Conservation (phyloP, 768 basidiomycete genomes). For the Mycena vulgaris region DNA sequence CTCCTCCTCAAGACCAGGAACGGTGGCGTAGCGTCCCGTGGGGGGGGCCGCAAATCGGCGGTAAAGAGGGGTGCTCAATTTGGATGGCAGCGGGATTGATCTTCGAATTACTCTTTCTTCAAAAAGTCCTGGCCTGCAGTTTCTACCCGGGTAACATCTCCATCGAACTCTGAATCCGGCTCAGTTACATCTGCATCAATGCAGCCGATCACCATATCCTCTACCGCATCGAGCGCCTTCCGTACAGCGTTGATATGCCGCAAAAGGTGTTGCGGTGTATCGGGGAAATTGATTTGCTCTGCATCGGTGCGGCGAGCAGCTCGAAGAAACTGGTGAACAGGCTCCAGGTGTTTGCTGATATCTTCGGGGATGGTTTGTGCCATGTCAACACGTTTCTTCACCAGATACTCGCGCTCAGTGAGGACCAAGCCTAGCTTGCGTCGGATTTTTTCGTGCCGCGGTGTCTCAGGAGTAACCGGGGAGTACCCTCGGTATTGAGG, state of each 20-base stretch:
- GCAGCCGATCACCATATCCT: conserved; percentile 2
- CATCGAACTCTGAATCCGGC: not conserved
- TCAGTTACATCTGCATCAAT: not conserved
- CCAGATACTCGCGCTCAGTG: not conserved
- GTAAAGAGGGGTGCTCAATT: too few species aligned
- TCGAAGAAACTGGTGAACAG: not conserved
- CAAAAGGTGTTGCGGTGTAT: not conserved
- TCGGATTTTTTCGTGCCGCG: not conserved
- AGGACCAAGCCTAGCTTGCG: not conserved
- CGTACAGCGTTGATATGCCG: not conserved
- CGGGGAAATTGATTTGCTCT: not conserved
- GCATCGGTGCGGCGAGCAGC: not conserved
- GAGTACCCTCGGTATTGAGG: too few species aligned
- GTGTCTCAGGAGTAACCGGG: not conserved
- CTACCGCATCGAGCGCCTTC: not conserved
- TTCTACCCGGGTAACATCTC: not conserved
- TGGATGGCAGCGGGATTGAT: too few species aligned
- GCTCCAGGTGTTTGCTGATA: not conserved
- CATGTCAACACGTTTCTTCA: not conserved
- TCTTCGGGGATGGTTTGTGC: not conserved
- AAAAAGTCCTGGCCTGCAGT: too few species aligned
- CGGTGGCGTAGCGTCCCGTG: too few species aligned
- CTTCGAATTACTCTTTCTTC: too few species aligned
- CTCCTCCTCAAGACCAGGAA: too few species aligned
- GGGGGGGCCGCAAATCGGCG: too few species aligned